Conservation (phyloP, 1,284 basidiomycete genomes). For the Wallemia ichthyophaga region DNA sequence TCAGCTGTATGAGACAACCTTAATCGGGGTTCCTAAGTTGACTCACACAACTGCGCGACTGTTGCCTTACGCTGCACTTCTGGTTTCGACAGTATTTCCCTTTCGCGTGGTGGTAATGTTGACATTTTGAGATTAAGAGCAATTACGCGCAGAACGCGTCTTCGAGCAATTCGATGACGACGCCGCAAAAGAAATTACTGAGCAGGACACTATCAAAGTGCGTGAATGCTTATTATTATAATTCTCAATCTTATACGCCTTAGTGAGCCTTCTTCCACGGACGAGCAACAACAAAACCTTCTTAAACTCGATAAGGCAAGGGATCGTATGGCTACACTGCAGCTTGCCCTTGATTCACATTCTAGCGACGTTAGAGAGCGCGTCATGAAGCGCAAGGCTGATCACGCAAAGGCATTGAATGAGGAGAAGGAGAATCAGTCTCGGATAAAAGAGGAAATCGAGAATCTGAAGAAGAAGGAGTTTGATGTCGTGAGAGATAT, state of each 20-base stretch:
- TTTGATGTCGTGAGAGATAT: slow-evolving; percentile 6
- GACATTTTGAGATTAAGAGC: slow-evolving; percentile 10
- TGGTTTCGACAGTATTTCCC: slow-evolving; percentile 40
- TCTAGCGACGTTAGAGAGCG: slow-evolving; percentile 1
- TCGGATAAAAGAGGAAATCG: slow-evolving; percentile 7
- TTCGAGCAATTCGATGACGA: slow-evolving; percentile 9
- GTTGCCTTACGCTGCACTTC: slow-evolving; percentile 81
- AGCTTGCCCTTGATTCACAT: slow-evolving; percentile 1
- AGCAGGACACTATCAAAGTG: not conserved
- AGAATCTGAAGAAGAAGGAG: slow-evolving; percentile 7
- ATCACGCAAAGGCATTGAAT: slow-evolving; percentile 5
- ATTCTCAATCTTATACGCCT: not conserved
- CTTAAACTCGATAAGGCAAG: not conserved
- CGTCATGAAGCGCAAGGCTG: slow-evolving; percentile 4
- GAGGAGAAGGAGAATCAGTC: slow-evolving; percentile 8
- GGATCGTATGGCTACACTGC: not conserved
- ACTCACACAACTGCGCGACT: slow-evolving; percentile 67
- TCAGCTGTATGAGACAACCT: slow-evolving; percentile 2
- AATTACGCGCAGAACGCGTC: slow-evolving; percentile 11
- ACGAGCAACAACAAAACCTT: not conserved
- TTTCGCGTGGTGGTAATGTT: slow-evolving; percentile 43
- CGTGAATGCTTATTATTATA: not conserved
- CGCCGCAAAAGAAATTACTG: not conserved
- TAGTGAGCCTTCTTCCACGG: not conserved
- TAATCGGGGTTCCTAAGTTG: not conserved